Evolutionary conservation across 805 yeast genomes (phyloP), one percentile per base, ranked within the genome.

Genomic region (Zygoascus biomembranicola): DNA sequence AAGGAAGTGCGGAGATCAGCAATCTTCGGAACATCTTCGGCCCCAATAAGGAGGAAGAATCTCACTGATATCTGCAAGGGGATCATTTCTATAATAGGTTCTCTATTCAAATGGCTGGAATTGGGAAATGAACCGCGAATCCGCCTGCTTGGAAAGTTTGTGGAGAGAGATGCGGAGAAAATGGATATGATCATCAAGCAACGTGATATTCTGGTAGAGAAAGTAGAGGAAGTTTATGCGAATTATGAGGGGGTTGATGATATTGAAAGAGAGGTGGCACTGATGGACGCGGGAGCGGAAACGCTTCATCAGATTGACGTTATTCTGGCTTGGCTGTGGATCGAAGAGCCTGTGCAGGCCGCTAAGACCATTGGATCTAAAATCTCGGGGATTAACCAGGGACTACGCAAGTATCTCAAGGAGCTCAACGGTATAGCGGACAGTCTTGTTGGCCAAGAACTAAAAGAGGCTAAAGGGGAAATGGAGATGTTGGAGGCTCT

Each of bases 261-360:
- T 11, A 31, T 31, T 18, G 42, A 47, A 11, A 45, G 52, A 50
- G 56, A 54, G 35, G 35, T 35, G 6, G 47, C 41, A 14, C 41
- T 54, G 45, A 41, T 44, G 5, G 53, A 50, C 32, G 47, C 53
- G 1, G 56, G 56, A 5, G 32, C 46, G 9, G 51, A 47, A 20
- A 20, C 20, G 1, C 47, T 44, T 10, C 14, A 44, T 26, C 16
- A 44, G 10, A 2, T 44, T 14, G 47, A 23, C 19, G 16, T 26
- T 16, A 44, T 44, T 23, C 35, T 44, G 14, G 47, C 47, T 16
- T 44, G 44, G 44, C 77, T 49, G 63, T 65, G 55, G 63, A 65
- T 2, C 75, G 59, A 47, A 74, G 77, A 42, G 66, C 68, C 43
- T 68, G 10, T 4, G 16, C 16, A 13, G 8, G 3, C 44, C 5